A percentile compares a stretch with the other conserved stretches of the same genome.
Evolutionary conservation across 805 yeast genomes (phyloP).

Genomic region (Wickerhamomyces rabaulensis): DNA sequence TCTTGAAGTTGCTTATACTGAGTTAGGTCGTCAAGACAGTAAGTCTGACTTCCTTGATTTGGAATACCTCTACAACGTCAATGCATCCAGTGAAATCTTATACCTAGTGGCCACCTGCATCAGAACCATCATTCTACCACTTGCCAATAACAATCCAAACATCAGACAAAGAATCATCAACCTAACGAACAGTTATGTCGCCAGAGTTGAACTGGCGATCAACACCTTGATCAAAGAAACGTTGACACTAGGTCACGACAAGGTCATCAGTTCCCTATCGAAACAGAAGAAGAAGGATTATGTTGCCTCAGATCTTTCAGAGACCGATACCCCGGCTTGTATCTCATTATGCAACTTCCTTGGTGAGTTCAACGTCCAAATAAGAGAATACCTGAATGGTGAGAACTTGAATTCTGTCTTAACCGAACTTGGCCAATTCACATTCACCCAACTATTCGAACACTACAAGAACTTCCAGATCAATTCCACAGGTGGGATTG

Average conservation of each 20-base stretch:
- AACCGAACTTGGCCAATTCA: slow-evolving; percentile 49
- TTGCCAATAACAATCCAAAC: slow-evolving; percentile 55
- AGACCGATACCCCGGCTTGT: slow-evolving; percentile 70
- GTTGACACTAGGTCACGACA: slow-evolving; percentile 44
- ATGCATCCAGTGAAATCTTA: slow-evolving; percentile 52
- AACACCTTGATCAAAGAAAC: slow-evolving; percentile 60
- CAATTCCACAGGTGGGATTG: slow-evolving; percentile 76
- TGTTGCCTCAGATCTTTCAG: slow-evolving; percentile 35
- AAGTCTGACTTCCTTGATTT: slow-evolving; percentile 33
- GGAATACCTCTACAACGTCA: slow-evolving; percentile 43
- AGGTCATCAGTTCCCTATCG: slow-evolving; percentile 45
- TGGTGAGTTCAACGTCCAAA: slow-evolving; percentile 34
- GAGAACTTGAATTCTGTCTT: slow-evolving; percentile 49
- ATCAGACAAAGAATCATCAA: slow-evolving; percentile 55
- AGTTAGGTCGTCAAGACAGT: slow-evolving; percentile 33
- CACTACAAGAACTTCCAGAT: slow-evolving; percentile 76
- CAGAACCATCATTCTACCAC: slow-evolving; percentile 70
- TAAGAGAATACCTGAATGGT: slow-evolving; percentile 33
- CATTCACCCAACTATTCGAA: slow-evolving; percentile 53
- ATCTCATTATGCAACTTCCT: slow-evolving; percentile 54
- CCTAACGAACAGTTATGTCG: slow-evolving; percentile 54
- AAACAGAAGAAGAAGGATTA: slow-evolving; percentile 78
- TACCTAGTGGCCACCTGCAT: slow-evolving; percentile 66
- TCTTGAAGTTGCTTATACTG: slow-evolving; percentile 60
- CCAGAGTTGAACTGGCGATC: slow-evolving; percentile 58